Percentiles rank a stretch among this genome's conserved stretches.
Conservation (phyloP, 148 eudicot species). For the Pouteria glomerata region DNA sequence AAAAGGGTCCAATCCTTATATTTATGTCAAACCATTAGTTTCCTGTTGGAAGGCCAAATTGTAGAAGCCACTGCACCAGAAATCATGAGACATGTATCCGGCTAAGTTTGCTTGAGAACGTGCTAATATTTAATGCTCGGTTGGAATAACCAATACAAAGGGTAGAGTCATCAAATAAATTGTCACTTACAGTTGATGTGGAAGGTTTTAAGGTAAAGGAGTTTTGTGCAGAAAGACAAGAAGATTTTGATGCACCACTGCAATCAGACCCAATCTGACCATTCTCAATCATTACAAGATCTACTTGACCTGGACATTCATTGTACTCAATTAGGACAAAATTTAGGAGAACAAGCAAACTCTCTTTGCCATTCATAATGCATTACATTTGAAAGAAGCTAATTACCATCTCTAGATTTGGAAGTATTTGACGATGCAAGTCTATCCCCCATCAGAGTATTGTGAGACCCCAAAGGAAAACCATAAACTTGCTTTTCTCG, state of each 20-base stretch:
- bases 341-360: not conserved
- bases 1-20: not conserved
- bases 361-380: not conserved
- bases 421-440: conserved; percentile 26
- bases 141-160: not conserved
- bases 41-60: not conserved
- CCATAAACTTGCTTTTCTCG: conserved; percentile 60
- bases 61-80: not conserved
- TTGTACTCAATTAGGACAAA: not conserved
- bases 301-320: conserved; percentile 35
- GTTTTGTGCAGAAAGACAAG: not conserved
- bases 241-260: conserved; percentile 11
- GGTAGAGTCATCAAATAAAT: not conserved
- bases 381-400: not conserved
- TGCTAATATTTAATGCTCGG: not conserved
- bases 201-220: conserved; percentile 31
- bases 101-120: not conserved
- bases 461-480: conserved; percentile 23
- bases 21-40: not conserved
- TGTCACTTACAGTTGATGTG: conserved; percentile 49
- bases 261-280: conserved; percentile 9
- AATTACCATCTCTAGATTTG: conserved; percentile 35
- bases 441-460: conserved; percentile 18
- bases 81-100: not conserved
- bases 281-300: conserved; percentile 8